Conservation (phyloP, 441 rosid species). For the Arabidopsis hybrid region DNA sequence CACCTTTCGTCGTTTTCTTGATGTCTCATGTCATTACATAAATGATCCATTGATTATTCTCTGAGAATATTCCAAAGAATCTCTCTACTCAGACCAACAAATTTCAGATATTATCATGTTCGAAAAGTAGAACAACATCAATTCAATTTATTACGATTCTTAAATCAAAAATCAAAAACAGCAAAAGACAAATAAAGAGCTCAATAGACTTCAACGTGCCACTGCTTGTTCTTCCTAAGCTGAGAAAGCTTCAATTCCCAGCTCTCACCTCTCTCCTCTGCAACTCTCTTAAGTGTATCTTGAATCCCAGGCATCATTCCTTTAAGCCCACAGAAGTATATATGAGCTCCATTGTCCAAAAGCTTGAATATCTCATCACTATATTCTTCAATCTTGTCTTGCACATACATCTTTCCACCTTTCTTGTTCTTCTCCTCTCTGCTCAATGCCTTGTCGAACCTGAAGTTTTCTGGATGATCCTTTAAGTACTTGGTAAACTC, state of each 20-base stretch:
- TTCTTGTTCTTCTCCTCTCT: constrained; percentile 89
- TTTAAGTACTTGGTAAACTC: constrained; percentile 78
- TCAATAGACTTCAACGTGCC: constrained; percentile 99
- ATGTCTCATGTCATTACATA: constrained; percentile 11
- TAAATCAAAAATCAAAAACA: constrained; percentile 26
- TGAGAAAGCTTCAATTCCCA: constrained; percentile 97
- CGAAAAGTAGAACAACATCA: background rate
- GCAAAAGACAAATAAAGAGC: background rate
- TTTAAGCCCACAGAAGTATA: constrained; percentile 93
- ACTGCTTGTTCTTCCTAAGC: constrained; percentile 98
- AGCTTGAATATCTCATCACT: constrained; percentile 88
- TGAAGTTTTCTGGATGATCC: constrained; percentile 80
- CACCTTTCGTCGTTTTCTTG: constrained; percentile 27
- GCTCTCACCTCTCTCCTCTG: constrained; percentile 84
- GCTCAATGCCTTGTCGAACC: constrained; percentile 85
- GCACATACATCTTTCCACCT: constrained; percentile 98
- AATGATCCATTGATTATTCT: constrained; percentile 13
- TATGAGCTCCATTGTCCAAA: constrained; percentile 89
- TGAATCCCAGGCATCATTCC: constrained; percentile 99
- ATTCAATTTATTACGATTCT: constrained; percentile 25
- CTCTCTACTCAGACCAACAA: constrained; percentile 18
- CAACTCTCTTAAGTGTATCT: constrained; percentile 84
- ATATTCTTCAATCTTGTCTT: constrained; percentile 95
- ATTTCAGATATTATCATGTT: constrained; percentile 17
- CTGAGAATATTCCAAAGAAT: constrained; percentile 25